Evolutionary conservation across 2,329 filamentous ascomycete genomes (phyloP), one percentile per base, ranked within the genome.

Genomic region (Aspergillus jensenii): DNA sequence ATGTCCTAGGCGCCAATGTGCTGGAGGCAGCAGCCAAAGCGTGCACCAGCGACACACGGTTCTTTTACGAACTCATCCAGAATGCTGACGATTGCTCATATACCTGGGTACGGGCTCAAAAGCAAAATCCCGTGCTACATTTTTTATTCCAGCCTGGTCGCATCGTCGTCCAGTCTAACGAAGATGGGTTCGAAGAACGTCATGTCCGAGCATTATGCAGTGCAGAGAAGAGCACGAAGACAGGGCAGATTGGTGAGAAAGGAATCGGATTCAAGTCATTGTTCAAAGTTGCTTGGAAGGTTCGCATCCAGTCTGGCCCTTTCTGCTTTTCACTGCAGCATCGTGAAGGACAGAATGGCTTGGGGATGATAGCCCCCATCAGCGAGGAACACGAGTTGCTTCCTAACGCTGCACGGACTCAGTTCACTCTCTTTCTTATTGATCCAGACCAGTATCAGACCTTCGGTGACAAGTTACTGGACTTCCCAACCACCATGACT

Each of bases 251-350:
- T 23, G 37, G 43, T 3, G 45, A 55, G 25, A 55, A 55, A 8
- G 35, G 23, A 8, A 46, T 47, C 12, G 19, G 11, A 0, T 39
- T 50, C 11, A 39, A 37, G 27, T 57, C 45, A 0, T 17, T 25
- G 3, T 50, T 47, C 6, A 47, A 33, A 4, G 44, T 60, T 39
- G 50, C 50, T 2, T 39, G n/a, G 7, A 44, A 55, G 23, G 49
- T 53, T 2, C 44, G 47, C 4, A 31, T 58, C 15, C 58, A 58
- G 31, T 60, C 58, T 2, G 55, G 58, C 4, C 45, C 37, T 3
- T 60, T 60, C 14, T 54, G 43, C 15, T 60, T 60, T 14, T 33
- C 55, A 11, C 39, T 60, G 47, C 50, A 27, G 46, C 40, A 50
- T 19, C 40, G 15, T 15, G 46, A 50, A 5, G 33, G 23, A 19